Conservation (phyloP, 352 stramenopile genomes). For the Pythium biforme region DNA sequence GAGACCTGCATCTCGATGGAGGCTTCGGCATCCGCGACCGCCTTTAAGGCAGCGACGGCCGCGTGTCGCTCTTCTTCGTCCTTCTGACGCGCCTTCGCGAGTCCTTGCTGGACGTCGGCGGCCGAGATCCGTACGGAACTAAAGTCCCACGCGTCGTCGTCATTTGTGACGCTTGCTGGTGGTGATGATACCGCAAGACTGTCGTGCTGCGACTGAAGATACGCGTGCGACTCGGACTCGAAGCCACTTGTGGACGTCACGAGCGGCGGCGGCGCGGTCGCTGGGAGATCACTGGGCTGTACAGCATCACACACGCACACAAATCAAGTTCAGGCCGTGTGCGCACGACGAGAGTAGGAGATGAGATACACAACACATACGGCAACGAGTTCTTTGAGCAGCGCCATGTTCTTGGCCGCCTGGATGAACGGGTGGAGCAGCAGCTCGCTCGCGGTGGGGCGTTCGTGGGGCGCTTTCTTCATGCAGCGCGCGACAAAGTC, state of each 20-base stretch:
- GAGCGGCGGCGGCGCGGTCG: background rate
- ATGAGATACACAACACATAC: too few species aligned
- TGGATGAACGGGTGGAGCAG: conserved; percentile 86
- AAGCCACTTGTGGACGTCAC: conserved; percentile 18
- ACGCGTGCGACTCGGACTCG: conserved; percentile 23
- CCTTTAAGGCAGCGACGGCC: too few species aligned
- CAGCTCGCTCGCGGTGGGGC: conserved; percentile 82
- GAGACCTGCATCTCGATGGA: background rate
- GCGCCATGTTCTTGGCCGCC: conserved; percentile 62
- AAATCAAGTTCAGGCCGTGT: too few species aligned
- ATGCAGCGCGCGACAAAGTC: conserved; percentile 91
- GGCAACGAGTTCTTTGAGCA: conserved; percentile 70
- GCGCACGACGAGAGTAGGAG: too few species aligned
- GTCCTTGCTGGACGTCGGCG: conserved; percentile 15
- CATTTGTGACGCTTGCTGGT: background rate
- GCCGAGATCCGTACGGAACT: conserved; percentile 61
- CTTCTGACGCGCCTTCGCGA: conserved; percentile 15
- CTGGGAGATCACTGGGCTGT: background rate
- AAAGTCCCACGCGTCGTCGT: conserved; percentile 76
- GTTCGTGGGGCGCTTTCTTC: conserved; percentile 81
- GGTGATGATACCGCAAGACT: background rate
- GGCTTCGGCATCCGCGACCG: background rate
- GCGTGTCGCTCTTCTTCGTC: conserved; percentile 7
- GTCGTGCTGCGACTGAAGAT: conserved; percentile 14
- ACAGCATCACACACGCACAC: background rate